Percentiles rank a stretch among this genome's conserved stretches.
These are phyloP conservation scores for Penicillium sp. DNA, from an alignment of 2,329 filamentous ascomycete species.

Conservation along the genomic window DNA sequence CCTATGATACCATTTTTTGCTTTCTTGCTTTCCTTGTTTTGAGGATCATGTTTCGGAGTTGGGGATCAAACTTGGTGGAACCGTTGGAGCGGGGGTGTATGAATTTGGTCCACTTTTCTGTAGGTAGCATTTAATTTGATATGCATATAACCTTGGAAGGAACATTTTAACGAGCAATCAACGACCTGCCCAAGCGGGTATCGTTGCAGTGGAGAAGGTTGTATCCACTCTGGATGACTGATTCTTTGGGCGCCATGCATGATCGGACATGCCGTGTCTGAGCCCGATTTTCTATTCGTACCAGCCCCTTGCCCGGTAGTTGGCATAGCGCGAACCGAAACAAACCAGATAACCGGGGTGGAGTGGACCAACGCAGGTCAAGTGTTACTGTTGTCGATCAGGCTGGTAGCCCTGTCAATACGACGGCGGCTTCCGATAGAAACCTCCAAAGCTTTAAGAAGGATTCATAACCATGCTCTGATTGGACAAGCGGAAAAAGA, in stretches of 20 bases:
- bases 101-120: background rate
- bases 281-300: slow-evolving; percentile 5
- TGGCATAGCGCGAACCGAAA: background rate
- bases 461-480: slow-evolving; percentile 14
- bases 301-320: slow-evolving; percentile 2
- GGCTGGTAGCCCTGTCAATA: slow-evolving; percentile 2
- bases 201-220: slow-evolving; percentile 3
- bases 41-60: background rate
- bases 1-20: slow-evolving; percentile 1
- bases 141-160: background rate
- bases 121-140: background rate
- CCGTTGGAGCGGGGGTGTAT: background rate
- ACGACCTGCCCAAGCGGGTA: slow-evolving; percentile 13
- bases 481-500: slow-evolving; percentile 7
- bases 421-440: slow-evolving; percentile 7
- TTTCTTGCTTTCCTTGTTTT: background rate
- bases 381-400: slow-evolving; percentile 9
- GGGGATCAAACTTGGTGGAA: background rate
- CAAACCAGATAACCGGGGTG: background rate
- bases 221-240: slow-evolving; percentile 7
- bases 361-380: slow-evolving; percentile 10
- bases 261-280: slow-evolving; percentile 23
- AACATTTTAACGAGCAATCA: background rate
- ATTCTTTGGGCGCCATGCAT: slow-evolving; percentile 19
- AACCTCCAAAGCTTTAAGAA: background rate